Evolutionary conservation across 495 filamentous ascomycete species (phyloP).

Genomic region (Aspergillus ostianus): DNA sequence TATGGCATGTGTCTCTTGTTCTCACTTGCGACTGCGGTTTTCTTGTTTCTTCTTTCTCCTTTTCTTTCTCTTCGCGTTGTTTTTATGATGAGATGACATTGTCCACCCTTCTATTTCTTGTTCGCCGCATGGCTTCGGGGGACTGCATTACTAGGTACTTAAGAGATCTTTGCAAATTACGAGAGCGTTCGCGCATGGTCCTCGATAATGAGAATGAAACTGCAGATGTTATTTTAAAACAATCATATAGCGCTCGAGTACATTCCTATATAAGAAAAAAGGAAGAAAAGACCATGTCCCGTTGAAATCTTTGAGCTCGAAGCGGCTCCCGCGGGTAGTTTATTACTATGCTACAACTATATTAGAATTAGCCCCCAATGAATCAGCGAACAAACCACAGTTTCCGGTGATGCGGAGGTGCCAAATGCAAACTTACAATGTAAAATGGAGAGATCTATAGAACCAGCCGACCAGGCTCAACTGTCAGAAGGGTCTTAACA

Average conservation of each 20-base stretch:
- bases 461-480: constrained; percentile 77
- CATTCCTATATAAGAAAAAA: constrained; percentile 7
- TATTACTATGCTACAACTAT: constrained; percentile 38
- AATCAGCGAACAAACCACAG: not conserved
- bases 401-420: too few species aligned
- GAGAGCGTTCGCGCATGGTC: constrained; percentile 1
- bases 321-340: not conserved
- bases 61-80: constrained; percentile 8
- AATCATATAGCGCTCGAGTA: constrained; percentile 10
- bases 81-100: constrained; percentile 26
- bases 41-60: not conserved
- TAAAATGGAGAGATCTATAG: constrained; percentile 33
- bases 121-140: constrained; percentile 2
- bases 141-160: constrained; percentile 9
- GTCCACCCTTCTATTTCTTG: not conserved
- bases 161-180: constrained; percentile 9
- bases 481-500: constrained; percentile 77
- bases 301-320: not conserved
- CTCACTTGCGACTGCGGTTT: constrained; percentile 2
- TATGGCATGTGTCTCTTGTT: not conserved
- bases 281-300: constrained; percentile 2
- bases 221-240: constrained; percentile 3
- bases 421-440: constrained; percentile 12
- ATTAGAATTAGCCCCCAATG: constrained; percentile 21
- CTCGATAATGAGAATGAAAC: constrained; percentile 9